These are phyloP conservation scores for Neoboletus magnificus DNA, from an alignment of 768 basidiomycete genomes.

Conservation along the genomic window DNA sequence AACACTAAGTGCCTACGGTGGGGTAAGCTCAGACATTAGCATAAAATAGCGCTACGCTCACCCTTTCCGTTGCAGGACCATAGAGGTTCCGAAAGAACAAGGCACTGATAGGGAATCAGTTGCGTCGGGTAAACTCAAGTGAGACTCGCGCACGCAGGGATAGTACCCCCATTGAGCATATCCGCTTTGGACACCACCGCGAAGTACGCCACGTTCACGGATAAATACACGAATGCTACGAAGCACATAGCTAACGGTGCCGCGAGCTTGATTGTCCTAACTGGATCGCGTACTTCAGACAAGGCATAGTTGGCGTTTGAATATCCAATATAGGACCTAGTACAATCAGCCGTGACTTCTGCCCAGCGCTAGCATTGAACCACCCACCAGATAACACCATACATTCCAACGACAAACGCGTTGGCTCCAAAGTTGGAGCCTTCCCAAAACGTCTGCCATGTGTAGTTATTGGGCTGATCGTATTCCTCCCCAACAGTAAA, in stretches of 20 bases:
- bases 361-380: not conserved
- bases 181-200: constrained; percentile 68
- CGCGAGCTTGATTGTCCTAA: constrained; percentile 55
- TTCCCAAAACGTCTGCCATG: constrained; percentile 61
- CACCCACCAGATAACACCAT: constrained; percentile 65
- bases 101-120: constrained; percentile 39
- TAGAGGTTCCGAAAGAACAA: constrained; percentile 74
- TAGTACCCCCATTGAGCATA: constrained; percentile 59
- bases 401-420: constrained; percentile 60
- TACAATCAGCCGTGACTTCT: not conserved
- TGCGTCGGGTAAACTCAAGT: not conserved
- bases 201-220: constrained; percentile 72
- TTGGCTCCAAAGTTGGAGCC: constrained; percentile 55
- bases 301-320: constrained; percentile 73
- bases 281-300: constrained; percentile 64
- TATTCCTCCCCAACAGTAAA: constrained; percentile 50
- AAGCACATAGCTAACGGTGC: constrained; percentile 61
- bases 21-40: not conserved
- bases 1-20: constrained; percentile 49
- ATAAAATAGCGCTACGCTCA: constrained; percentile 22
- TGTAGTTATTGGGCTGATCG: constrained; percentile 53
- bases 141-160: constrained; percentile 55
- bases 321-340: constrained; percentile 71
- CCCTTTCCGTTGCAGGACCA: constrained; percentile 58
- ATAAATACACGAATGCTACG: constrained; percentile 58